Base-by-base conservation (phyloP, 495 filamentous ascomycete genomes). In the Hyaloscypha variabilis region DNA sequence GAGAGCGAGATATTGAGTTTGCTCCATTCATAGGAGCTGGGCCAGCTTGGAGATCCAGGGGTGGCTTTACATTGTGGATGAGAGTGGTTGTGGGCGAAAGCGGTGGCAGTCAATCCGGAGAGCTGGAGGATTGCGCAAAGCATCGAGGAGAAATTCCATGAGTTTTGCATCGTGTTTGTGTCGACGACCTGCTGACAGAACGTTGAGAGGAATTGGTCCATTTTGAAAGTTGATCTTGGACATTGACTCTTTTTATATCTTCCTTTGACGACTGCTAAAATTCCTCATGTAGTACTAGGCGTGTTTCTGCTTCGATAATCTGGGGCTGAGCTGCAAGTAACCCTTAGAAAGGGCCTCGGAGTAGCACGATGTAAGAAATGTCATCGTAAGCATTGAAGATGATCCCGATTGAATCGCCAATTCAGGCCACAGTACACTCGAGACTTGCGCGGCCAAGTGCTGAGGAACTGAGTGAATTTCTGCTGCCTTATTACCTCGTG, bases 41-140 rank as follows among this genome's bases (percentile, higher is more conserved):
- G 84, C 84, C 82, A 87, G 5, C 66, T 49, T 2, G 31, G 36
- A 29, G 82, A 77, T 6, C 78, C 78, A 0, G 86, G 84, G 51
- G 78, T 77, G n/a, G 75, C 69, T 68, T 81, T 86, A 75, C 85
- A 88, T 62, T 68, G 13, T 64, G 62, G 14, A 26, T 64, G 46
- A 3, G 29, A 64, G 10, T 19, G 31, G 31, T 36, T 36, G 31
- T 36, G 17, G 39, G 39, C 39, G 39, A 46, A 17, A 17, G 11
- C 19, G 39, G 51, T 46, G 21, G 26, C 14, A 26, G 30, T 29
- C 1, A 57, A 34, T 14, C 29, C 24, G 1, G 53, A 39, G 17
- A 67, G 28, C 31, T 63, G 34, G 23, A 67, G n/a, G 19, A 63
- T 8, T 34, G 62, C 42, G 65, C 51, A 34, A 6, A 59, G 46